phyloP scores from a whole-genome alignment of 1,284 basidiomycete genomes.

The Cryptococcus sp. region DNA sequence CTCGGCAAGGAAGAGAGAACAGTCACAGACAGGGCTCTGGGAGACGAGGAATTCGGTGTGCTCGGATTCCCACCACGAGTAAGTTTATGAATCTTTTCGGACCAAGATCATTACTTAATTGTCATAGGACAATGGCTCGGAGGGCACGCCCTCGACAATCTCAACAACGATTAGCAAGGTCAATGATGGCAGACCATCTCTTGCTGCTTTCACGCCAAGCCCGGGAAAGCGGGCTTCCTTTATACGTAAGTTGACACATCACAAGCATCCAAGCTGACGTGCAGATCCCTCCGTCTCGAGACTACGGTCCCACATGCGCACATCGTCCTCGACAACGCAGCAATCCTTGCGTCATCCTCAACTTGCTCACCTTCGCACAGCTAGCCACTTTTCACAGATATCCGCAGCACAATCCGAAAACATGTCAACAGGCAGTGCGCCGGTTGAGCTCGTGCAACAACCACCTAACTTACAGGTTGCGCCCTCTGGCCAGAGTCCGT shows the following conservation, averaged over 20 bases:
- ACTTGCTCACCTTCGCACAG: conserved; percentile 25
- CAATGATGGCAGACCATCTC: conserved; percentile 5
- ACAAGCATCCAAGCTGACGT: conserved; percentile 55
- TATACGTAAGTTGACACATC: conserved; percentile 19
- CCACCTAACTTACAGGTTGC: too few species aligned
- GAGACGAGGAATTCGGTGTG: conserved; percentile 41
- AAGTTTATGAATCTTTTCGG: background rate
- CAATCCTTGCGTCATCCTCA: conserved; percentile 32
- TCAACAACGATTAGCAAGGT: conserved; percentile 30
- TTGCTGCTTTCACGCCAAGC: conserved; percentile 10
- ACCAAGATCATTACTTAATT: too few species aligned
- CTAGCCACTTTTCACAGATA: conserved; percentile 46
- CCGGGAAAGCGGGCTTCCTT: conserved; percentile 21
- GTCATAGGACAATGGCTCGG: conserved; percentile 52
- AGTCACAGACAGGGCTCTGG: conserved; percentile 8
- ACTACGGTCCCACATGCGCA: conserved; percentile 62
- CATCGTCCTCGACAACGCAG: conserved; percentile 65
- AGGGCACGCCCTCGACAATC: conserved; percentile 56
- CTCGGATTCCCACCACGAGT: conserved; percentile 13
- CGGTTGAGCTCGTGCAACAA: background rate
- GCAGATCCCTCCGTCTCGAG: conserved; percentile 78
- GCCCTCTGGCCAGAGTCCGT: conserved; percentile 19
- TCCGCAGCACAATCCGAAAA: conserved; percentile 44
- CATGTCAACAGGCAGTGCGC: conserved; percentile 25
- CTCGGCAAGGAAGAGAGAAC: conserved; percentile 18